Conservation (phyloP, 768 basidiomycete genomes). For the Amanita rimosa region DNA sequence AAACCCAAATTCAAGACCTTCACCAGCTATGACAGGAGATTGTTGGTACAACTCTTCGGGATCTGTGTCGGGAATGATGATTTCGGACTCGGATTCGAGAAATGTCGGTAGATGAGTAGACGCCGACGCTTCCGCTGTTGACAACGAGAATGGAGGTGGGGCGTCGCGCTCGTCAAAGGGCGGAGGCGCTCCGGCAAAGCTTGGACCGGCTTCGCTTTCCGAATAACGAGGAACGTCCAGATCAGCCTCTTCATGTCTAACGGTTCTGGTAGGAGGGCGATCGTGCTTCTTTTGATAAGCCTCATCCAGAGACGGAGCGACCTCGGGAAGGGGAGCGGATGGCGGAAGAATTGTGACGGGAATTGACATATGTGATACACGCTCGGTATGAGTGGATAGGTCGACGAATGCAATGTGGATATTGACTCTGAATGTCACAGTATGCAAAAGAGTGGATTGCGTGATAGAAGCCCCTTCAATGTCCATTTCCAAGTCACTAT, state of each 20-base stretch:
- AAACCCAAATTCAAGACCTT: constrained; percentile 76
- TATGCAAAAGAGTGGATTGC: constrained; percentile 74
- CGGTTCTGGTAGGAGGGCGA: constrained; percentile 60
- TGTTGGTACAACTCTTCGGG: constrained; percentile 24
- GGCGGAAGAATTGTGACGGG: constrained; percentile 67
- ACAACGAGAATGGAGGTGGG: constrained; percentile 61
- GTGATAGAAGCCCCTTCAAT: constrained; percentile 67
- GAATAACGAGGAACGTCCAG: constrained; percentile 52
- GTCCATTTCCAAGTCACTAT: constrained; percentile 41
- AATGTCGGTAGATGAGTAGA: constrained; percentile 59
- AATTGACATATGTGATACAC: constrained; percentile 49
- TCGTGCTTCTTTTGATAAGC: constrained; percentile 88
- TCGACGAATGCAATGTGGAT: constrained; percentile 73
- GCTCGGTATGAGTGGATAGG: constrained; percentile 55
- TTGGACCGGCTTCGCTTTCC: constrained; percentile 67
- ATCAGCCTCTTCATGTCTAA: constrained; percentile 58
- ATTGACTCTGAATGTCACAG: constrained; percentile 67
- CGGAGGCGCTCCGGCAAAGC: constrained; percentile 60
- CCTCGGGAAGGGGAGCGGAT: constrained; percentile 69
- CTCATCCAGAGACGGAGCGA: constrained; percentile 57
- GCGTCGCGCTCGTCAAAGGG: constrained; percentile 80
- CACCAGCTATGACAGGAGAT: constrained; percentile 42
- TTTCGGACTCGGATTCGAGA: constrained; percentile 70
- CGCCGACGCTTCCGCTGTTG: constrained; percentile 45
- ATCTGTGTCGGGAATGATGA: constrained; percentile 45